phyloP scores from a whole-genome alignment of 805 yeast species.

The Wickerhamiella shivajii region DNA sequence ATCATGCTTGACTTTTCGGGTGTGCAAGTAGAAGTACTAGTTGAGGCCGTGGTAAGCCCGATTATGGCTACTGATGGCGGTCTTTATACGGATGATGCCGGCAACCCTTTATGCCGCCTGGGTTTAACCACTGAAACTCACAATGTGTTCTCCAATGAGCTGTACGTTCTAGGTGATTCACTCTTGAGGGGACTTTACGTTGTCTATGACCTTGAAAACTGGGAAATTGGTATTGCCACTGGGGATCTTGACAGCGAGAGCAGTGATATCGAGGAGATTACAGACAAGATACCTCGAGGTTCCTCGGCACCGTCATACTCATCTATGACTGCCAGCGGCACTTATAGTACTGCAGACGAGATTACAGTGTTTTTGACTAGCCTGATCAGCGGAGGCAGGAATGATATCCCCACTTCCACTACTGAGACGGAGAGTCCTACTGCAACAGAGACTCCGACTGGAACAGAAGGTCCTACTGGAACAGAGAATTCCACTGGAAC shows the following conservation, averaged over 20 bases:
- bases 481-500: too few relatives aligned
- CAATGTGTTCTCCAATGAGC: neutral
- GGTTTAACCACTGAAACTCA: slow-evolving; percentile 1
- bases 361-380: too few relatives aligned
- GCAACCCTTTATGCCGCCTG: slow-evolving; percentile 8
- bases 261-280: too few relatives aligned
- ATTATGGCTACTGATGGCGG: slow-evolving; percentile 10
- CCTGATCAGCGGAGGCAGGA: too few relatives aligned
- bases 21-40: slow-evolving; percentile 8
- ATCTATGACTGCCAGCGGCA: too few relatives aligned
- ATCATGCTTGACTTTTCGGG: slow-evolving; percentile 4
- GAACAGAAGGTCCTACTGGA: too few relatives aligned
- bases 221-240: slow-evolving; percentile 39
- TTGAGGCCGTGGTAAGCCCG: slow-evolving; percentile 16
- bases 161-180: slow-evolving; percentile 40
- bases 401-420: too few relatives aligned
- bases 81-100: slow-evolving; percentile 11
- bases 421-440: too few relatives aligned
- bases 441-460: too few relatives aligned
- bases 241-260: neutral
- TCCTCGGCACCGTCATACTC: too few relatives aligned
- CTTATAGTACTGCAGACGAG: too few relatives aligned
- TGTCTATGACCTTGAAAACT: slow-evolving; percentile 47
- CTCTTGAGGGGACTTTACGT: slow-evolving; percentile 48
- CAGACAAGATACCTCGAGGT: too few relatives aligned